Percentiles rank a stretch among this genome's conserved stretches.
phyloP scores from a whole-genome alignment of 305 asterid genomes.

The Fraxinus greggii region DNA sequence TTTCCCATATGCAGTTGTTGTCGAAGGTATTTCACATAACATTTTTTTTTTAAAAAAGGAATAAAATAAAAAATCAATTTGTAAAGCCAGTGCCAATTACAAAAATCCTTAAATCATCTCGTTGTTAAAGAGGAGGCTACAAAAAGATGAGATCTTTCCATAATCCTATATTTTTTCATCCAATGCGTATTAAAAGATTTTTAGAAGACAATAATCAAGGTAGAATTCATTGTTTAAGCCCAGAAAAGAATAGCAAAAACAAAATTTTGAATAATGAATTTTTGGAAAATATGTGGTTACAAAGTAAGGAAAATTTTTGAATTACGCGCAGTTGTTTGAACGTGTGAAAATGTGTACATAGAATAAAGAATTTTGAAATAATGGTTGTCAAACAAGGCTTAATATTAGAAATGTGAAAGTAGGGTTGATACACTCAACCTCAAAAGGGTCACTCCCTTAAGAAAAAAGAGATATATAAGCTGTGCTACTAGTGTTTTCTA shows the following conservation, averaged over 20 bases:
- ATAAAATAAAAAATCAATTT: not conserved
- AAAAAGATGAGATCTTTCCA: not conserved
- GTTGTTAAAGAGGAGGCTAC: not conserved
- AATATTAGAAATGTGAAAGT: not conserved
- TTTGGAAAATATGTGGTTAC: too few relatives aligned
- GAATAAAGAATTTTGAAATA: too few relatives aligned
- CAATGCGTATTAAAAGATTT: not conserved
- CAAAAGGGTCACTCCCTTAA: not conserved
- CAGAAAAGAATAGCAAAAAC: not conserved
- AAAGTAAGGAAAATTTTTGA: too few relatives aligned
- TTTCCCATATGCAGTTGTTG: not conserved
- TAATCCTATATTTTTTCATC: not conserved
- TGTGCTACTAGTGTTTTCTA: not conserved
- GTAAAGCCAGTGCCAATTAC: not conserved
- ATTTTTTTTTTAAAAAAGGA: not conserved
- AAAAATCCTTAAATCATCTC: not conserved
- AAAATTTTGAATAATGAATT: too few relatives aligned
- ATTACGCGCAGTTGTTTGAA: too few relatives aligned
- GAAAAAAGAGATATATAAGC: conserved; percentile 10
- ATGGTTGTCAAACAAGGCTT: too few relatives aligned
- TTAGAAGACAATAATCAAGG: not conserved
- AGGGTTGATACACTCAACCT: not conserved
- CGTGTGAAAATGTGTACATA: too few relatives aligned
- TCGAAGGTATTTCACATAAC: not conserved
- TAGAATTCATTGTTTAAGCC: not conserved